Conservation (phyloP, 768 basidiomycete species). For the Termitomyces sp. region DNA sequence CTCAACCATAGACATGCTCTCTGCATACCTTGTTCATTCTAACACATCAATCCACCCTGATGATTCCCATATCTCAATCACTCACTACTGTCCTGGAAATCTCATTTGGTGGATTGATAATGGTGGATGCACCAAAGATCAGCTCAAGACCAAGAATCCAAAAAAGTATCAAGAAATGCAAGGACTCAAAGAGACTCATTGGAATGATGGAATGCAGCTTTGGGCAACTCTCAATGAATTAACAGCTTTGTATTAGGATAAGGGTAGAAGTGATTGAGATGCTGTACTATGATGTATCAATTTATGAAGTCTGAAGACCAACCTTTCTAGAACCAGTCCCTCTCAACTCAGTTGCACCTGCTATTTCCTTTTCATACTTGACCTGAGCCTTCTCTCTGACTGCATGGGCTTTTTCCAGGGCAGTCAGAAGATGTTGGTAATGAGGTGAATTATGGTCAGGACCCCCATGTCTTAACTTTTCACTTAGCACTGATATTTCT, state of each 20-base stretch:
- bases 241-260: too few relatives aligned
- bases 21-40: not conserved
- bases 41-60: not conserved
- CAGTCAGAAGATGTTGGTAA: not conserved
- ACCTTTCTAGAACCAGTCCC: not conserved
- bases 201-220: not conserved
- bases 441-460: not conserved
- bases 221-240: not conserved
- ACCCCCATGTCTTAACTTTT: not conserved
- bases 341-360: not conserved
- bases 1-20: not conserved
- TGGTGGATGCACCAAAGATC: not conserved
- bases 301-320: not conserved
- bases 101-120: not conserved
- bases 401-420: not conserved
- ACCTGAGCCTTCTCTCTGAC: not conserved
- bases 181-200: not conserved
- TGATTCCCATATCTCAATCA: too few relatives aligned
- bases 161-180: not conserved
- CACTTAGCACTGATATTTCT: not conserved
- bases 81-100: not conserved
- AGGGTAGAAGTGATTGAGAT: too few relatives aligned
- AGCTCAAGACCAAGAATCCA: not conserved
- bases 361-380: not conserved
- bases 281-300: not conserved